Conservation (phyloP, 2,329 filamentous ascomycete genomes). For the Claviceps monticola region DNA sequence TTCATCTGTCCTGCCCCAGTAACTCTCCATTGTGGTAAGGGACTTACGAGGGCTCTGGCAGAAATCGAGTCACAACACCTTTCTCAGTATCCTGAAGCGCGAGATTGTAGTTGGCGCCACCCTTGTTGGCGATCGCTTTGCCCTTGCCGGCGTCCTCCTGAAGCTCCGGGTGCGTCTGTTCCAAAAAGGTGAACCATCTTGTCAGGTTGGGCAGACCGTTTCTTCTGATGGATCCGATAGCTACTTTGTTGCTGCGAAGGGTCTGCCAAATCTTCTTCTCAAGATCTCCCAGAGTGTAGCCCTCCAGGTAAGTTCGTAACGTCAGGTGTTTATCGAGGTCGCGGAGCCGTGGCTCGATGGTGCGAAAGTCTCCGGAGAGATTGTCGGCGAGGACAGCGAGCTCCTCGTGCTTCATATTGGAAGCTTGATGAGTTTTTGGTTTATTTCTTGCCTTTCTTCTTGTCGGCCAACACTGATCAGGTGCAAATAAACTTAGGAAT, state of each 20-base stretch:
- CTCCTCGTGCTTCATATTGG: constrained; percentile 43
- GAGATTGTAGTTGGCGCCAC: constrained; percentile 80
- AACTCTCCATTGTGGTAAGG: not conserved
- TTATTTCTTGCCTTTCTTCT: not conserved
- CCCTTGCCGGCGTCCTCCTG: constrained; percentile 53
- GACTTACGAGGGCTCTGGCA: constrained; percentile 77
- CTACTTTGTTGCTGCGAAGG: constrained; percentile 73
- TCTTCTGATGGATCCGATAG: constrained; percentile 67
- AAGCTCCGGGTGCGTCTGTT: constrained; percentile 67
- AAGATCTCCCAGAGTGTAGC: constrained; percentile 61
- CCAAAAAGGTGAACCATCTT: constrained; percentile 80
- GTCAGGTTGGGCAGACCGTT: constrained; percentile 61
- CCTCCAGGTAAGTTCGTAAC: constrained; percentile 73
- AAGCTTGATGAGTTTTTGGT: not conserved
- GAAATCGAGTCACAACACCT: constrained; percentile 83
- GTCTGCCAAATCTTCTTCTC: constrained; percentile 77
- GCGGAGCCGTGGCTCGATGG: constrained; percentile 58
- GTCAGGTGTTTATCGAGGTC: constrained; percentile 79
- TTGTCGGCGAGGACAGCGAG: constrained; percentile 36
- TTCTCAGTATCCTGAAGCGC: constrained; percentile 72
- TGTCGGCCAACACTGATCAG: not conserved
- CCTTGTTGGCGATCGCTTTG: constrained; percentile 60
- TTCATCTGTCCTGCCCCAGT: not conserved
- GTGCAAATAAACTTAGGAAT: not conserved
- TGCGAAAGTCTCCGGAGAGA: constrained; percentile 61